Percentiles rank a stretch among this genome's conserved stretches.
These are phyloP conservation scores for Saccharomycopsis sp. DNA, from an alignment of 805 yeast genomes.

Conservation along the genomic window DNA sequence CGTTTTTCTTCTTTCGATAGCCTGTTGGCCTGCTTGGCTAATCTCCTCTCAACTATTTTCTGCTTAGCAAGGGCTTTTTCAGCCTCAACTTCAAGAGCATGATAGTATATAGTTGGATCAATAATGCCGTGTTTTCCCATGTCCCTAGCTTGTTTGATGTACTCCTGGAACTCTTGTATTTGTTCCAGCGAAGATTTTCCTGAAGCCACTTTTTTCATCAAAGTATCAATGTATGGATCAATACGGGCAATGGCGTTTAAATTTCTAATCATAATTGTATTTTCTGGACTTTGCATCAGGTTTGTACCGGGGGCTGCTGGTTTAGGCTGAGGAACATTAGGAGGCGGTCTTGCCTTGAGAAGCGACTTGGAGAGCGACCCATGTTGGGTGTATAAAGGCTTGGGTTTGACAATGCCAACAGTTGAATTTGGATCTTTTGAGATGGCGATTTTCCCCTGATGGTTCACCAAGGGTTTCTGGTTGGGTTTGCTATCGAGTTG, in stretches of 20 bases:
- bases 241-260: constrained; percentile 73
- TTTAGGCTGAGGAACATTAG: no score
- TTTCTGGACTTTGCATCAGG: constrained; percentile 49
- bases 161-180: constrained; percentile 69
- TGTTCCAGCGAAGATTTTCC: constrained; percentile 69
- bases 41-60: constrained; percentile 21
- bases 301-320: no score
- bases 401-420: no score
- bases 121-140: constrained; percentile 40
- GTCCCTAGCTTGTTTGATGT: constrained; percentile 67
- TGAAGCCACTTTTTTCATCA: constrained; percentile 82
- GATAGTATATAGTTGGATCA: constrained; percentile 15
- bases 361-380: no score
- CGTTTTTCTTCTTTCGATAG: constrained; percentile 22
- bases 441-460: no score
- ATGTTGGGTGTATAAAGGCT: no score
- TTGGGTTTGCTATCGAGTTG: no score
- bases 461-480: no score
- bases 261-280: constrained; percentile 76
- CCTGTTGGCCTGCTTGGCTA: constrained; percentile 17
- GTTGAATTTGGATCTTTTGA: no score
- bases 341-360: no score
- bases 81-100: constrained; percentile 17
- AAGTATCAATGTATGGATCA: constrained; percentile 53
- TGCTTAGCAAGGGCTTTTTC: constrained; percentile 17